Evolutionary conservation across 1,284 basidiomycete genomes (phyloP), one percentile per base, ranked within the genome.

Genomic region (Malassezia cuniculi): DNA sequence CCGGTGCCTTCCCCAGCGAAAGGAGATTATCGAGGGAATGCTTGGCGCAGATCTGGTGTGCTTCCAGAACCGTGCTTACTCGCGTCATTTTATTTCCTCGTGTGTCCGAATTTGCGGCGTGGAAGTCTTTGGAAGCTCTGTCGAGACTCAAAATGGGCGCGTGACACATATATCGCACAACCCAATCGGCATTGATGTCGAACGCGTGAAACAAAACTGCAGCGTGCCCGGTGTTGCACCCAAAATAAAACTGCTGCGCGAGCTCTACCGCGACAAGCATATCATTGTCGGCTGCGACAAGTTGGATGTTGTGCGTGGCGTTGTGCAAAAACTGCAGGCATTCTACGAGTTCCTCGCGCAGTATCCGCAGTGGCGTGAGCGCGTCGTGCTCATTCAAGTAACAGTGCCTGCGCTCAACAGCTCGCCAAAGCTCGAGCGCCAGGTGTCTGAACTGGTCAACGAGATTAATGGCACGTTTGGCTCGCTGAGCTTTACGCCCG

Each of bases 281-380:
- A 94, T 99, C 61, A 87, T 99, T 45, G 82, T 99, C 20, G 90
- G 87, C 10, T 76, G 93, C n/a, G 90, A 99, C 70, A 99, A 99
- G 73, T 77, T 97, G 27, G 93, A 99, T 61, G 85, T 89, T 11
- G 89, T 94, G 54, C 94, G 94, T 71, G 90, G 90, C 39, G 85
- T 99, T 18, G 73, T 94, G 50, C 90, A 95, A 71, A 97, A 97
- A 76, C 76, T 97, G 21, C 83, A 85, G 47, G 89, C 90, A 0
- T 99, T 95, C 66, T 83, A 94, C 69, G 87, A 90, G 65, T 77
- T 99, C 50, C 72, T 99, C 15, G 77, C 81, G 50, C 81, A 85
- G 53, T 95, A 87, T 71, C 93, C 93, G 1, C 78, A 95, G 65
- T 99, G 90, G 90, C 75, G 85, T 41, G 82, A 85, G 52, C 85